phyloP scores from a whole-genome alignment of 768 basidiomycete species.

The Leucocoprinus sp. region DNA sequence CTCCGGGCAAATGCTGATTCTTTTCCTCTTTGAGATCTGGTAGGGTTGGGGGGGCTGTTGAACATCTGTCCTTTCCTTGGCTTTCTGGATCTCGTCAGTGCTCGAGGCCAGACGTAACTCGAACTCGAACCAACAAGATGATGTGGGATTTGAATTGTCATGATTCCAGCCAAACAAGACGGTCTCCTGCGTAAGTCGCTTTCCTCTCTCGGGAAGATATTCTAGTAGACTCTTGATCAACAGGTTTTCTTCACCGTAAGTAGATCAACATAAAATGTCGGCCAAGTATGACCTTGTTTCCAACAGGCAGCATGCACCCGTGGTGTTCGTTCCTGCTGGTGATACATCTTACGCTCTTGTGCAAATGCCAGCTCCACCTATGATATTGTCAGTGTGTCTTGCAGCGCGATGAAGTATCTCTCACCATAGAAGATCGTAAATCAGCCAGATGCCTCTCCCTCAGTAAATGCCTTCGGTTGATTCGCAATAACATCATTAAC shows the following conservation, averaged over 20 bases:
- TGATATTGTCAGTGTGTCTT: neutral
- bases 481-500: slow-evolving; percentile 5
- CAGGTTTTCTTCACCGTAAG: slow-evolving; percentile 26
- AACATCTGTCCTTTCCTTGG: too few relatives aligned
- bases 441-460: neutral
- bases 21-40: too few relatives aligned
- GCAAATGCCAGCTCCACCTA: slow-evolving; percentile 10
- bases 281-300: too few relatives aligned
- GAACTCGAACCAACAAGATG: too few relatives aligned
- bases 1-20: too few relatives aligned
- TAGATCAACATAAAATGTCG: too few relatives aligned
- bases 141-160: slow-evolving; percentile 32
- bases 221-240: neutral
- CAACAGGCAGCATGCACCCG: slow-evolving; percentile 1
- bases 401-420: neutral
- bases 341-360: slow-evolving; percentile 6
- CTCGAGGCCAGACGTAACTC: too few relatives aligned
- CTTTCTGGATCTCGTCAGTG: too few relatives aligned
- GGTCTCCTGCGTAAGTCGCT: slow-evolving; percentile 22
- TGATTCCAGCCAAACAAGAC: slow-evolving; percentile 18
- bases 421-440: neutral
- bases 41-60: too few relatives aligned
- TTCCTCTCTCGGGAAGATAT: neutral
- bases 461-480: slow-evolving; percentile 1
- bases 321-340: slow-evolving; percentile 2